Conservation (phyloP, 495 filamentous ascomycete species). For the Clohesyomyces aquaticus region DNA sequence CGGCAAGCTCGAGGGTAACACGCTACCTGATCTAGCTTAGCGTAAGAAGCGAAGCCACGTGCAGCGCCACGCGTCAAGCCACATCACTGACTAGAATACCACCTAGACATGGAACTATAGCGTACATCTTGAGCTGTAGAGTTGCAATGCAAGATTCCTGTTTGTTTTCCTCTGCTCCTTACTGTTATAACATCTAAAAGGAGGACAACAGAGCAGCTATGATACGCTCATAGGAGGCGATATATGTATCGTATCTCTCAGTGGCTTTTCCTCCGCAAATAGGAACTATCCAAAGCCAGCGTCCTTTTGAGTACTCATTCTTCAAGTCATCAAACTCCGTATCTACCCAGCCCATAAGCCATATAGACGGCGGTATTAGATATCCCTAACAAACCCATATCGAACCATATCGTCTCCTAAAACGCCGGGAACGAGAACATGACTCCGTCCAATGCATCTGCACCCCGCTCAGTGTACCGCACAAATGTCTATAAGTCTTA, state of each 20-base stretch:
- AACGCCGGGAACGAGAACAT: not conserved
- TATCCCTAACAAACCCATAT: too few species aligned
- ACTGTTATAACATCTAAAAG: not conserved
- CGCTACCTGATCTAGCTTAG: constrained; percentile 2
- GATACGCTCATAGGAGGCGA: not conserved
- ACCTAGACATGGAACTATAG: too few species aligned
- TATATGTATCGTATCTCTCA: not conserved
- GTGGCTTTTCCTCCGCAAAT: not conserved
- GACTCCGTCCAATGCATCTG: not conserved
- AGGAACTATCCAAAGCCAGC: not conserved
- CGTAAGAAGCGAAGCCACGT: not conserved
- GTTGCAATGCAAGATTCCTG: too few species aligned
- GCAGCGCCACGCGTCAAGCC: not conserved
- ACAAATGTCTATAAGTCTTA: too few species aligned
- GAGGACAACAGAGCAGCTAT: not conserved
- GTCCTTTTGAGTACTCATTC: not conserved
- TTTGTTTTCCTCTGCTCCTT: too few species aligned
- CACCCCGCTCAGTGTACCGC: too few species aligned
- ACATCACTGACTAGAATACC: too few species aligned
- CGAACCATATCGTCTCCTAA: too few species aligned
- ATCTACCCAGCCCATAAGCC: not conserved
- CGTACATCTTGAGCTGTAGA: too few species aligned
- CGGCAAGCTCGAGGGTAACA: not conserved
- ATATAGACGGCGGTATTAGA: not conserved
- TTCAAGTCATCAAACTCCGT: not conserved